A percentile compares a stretch with the other conserved stretches of the same genome.
Conservation (phyloP, 192 early-diverging fungal genomes). For the Linnemannia hyalina region DNA sequence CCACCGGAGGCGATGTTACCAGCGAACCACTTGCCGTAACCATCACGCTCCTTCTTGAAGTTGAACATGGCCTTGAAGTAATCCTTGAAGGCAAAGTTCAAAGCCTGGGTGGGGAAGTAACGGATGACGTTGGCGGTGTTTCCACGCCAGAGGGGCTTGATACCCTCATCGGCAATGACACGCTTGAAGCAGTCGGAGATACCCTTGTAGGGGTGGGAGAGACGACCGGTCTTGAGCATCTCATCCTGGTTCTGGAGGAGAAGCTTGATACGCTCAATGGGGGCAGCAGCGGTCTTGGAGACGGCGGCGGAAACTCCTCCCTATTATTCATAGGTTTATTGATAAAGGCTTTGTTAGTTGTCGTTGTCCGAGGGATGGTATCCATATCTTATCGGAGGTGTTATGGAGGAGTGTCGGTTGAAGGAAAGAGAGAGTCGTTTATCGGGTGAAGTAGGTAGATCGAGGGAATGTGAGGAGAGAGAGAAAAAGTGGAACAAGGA, state of each 20-base stretch:
- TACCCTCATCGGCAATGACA: constrained; percentile 90
- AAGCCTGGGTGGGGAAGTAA: constrained; percentile 99
- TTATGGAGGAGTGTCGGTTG: too few relatives aligned
- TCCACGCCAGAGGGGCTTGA: constrained; percentile 88
- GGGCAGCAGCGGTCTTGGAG: constrained; percentile 98
- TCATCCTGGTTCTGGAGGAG: constrained; percentile 96
- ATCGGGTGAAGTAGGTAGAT: background rate
- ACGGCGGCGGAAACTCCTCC: constrained; percentile 97
- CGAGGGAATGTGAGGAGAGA: background rate
- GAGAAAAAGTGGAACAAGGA: background rate
- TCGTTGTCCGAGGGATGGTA: constrained; percentile 90
- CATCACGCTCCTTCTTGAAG: constrained; percentile 81
- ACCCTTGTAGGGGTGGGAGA: constrained; percentile 89
- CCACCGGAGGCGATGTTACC: constrained; percentile 98
- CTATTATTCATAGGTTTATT: constrained; percentile 79
- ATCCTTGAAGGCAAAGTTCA: constrained; percentile 99
- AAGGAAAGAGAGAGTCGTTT: background rate
- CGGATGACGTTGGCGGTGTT: constrained; percentile 98
- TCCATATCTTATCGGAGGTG: constrained; percentile 78
- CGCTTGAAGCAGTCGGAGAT: constrained; percentile 94
- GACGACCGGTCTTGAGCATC: constrained; percentile 87
- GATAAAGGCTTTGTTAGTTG: constrained; percentile 81
- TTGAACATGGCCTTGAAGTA: constrained; percentile 98
- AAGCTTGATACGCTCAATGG: constrained; percentile 99
- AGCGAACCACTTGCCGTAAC: constrained; percentile 91